Evolutionary conservation across 257 asterid genomes (phyloP), one percentile per base, ranked within the genome.

Genomic region (Orobanche coerulescens): DNA sequence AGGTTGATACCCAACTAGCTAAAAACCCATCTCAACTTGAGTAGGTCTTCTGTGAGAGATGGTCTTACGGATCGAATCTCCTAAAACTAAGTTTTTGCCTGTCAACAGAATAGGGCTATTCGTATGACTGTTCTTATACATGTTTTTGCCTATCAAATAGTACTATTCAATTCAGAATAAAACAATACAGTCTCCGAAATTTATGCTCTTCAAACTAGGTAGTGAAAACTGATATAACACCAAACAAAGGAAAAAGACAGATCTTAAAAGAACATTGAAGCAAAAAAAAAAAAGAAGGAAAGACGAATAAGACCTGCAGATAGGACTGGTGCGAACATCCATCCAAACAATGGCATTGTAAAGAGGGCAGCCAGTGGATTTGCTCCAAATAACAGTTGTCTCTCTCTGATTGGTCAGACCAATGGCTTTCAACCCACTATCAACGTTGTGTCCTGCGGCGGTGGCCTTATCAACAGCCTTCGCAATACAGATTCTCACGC

Each of bases 371-470:
- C 98, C 98, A 7, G 95, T 82, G 54, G 97, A 86, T 83, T 80
- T 92, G 89, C 97, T 86, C 98, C 98, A 92, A 12, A 92, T 82
- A 4, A 92, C 95, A 51, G 95, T 81, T 1, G 98, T 92, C 64
- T 92, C 98, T 66, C 98, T 84, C 91, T 92, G 98, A 81, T 92
- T 92, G 53, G 98, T 86, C 63, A 92, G 62, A 11, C 98, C 98
- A 60, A 92, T 73, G n/a, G 97, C 97, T 66, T 92, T 88, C 78
- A 88, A 68, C 64, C 97, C 97, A 34, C 77, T 76, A 28, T 81
- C 94, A 24, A 92, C 79, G 16, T 86, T 86, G 24, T 81, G 78
- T 0, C 98, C 97, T 10, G 80, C 88, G n/a, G 95, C 94, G 6
- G 91, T 86, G 50, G 95, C 95, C 73, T 92, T 89, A 49, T 88